phyloP scores from a whole-genome alignment of 176 grass and related monocot species.

The Phragmites australis region DNA sequence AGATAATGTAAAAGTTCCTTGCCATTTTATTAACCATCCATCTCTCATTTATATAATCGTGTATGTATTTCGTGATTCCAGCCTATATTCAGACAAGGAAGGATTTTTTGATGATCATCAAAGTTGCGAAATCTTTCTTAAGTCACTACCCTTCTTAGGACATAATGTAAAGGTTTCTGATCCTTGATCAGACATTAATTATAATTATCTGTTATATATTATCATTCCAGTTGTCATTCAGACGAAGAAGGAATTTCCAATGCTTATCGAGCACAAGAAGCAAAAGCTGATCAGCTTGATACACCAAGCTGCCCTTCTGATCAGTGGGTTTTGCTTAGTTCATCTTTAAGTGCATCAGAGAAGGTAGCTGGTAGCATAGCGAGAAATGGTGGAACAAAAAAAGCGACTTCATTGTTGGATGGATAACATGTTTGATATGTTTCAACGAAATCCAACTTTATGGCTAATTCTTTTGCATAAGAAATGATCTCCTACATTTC shows the following conservation, averaged over 20 bases:
- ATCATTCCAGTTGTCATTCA: constrained; percentile 1
- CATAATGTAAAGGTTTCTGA: neutral
- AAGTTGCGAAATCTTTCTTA: neutral
- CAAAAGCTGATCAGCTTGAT: neutral
- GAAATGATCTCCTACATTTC: constrained; percentile 21
- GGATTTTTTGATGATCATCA: neutral
- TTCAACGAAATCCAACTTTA: neutral
- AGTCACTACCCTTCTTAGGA: neutral
- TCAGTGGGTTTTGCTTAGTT: constrained; percentile 41
- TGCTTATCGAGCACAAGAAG: neutral
- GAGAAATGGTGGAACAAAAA: neutral
- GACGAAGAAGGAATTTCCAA: neutral
- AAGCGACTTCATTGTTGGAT: neutral
- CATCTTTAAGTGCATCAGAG: constrained; percentile 37
- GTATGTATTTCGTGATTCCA: constrained; percentile 11
- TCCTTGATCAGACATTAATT: neutral
- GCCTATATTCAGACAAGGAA: neutral
- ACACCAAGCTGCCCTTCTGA: neutral
- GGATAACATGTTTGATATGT: neutral
- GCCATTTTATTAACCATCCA: neutral
- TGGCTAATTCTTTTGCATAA: neutral
- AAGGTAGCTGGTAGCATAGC: constrained; percentile 47
- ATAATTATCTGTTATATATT: neutral
- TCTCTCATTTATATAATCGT: neutral
- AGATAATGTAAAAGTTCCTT: neutral